These are phyloP conservation scores for Aureobasidium zeae DNA, from an alignment of 2,329 filamentous ascomycete genomes.

Conservation along the genomic window DNA sequence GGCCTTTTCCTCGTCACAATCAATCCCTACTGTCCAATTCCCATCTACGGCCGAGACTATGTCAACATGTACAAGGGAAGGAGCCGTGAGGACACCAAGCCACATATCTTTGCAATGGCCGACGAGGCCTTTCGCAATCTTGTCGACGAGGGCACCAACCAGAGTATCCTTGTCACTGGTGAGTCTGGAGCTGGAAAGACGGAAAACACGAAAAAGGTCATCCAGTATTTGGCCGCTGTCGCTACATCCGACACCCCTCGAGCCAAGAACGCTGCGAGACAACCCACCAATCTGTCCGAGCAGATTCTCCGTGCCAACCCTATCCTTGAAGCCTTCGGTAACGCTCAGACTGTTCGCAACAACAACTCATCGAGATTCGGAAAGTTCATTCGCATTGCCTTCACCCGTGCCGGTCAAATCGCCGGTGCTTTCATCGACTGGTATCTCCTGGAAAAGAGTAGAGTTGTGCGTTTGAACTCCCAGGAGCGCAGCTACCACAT, in stretches of 20 bases:
- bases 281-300: constrained; percentile 81
- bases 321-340: constrained; percentile 95
- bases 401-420: constrained; percentile 78
- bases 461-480: constrained; percentile 78
- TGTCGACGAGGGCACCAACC: constrained; percentile 89
- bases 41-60: constrained; percentile 95
- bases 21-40: constrained; percentile 88
- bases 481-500: constrained; percentile 95
- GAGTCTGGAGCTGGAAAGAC: constrained; percentile 98
- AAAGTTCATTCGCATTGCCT: constrained; percentile 97
- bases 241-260: constrained; percentile 69
- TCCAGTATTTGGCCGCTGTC: constrained; percentile 93
- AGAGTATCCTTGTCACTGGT: constrained; percentile 95
- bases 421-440: constrained; percentile 95
- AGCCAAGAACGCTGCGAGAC: constrained; percentile 50
- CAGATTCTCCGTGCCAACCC: constrained; percentile 95
- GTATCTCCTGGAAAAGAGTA: constrained; percentile 97
- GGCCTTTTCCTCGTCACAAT: constrained; percentile 94
- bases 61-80: constrained; percentile 96
- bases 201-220: constrained; percentile 98
- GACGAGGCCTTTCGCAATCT: constrained; percentile 94
- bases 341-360: constrained; percentile 94
- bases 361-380: constrained; percentile 98
- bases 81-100: constrained; percentile 85
- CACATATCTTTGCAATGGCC: constrained; percentile 95